Evolutionary conservation across 2,329 filamentous ascomycete species (phyloP).

Genomic region (Phyllosticta ampelicida): DNA sequence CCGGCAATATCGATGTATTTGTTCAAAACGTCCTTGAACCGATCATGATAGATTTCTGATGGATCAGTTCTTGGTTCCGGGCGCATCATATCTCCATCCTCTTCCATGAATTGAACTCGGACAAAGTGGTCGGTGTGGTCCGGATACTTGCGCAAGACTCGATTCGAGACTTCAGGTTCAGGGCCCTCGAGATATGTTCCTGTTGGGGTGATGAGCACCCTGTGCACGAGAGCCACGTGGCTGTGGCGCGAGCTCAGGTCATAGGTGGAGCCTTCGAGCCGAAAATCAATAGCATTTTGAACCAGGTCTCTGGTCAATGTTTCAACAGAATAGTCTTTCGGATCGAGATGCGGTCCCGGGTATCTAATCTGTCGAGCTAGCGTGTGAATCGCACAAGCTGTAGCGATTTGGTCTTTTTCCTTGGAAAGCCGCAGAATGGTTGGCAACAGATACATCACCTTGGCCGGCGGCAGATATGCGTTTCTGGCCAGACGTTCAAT

Average conservation of each 20-base stretch:
- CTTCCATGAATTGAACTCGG: conserved; percentile 63
- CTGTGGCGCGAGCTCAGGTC: conserved; percentile 20
- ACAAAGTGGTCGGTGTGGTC: conserved; percentile 53
- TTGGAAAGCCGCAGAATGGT: conserved; percentile 29
- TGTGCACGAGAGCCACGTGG: conserved; percentile 26
- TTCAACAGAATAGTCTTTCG: conserved; percentile 30
- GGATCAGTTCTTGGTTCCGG: conserved; percentile 44
- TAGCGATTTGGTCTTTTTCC: conserved; percentile 13
- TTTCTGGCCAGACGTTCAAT: conserved; percentile 54
- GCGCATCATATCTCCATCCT: conserved; percentile 54
- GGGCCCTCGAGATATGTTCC: conserved; percentile 35
- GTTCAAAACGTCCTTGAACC: conserved; percentile 51
- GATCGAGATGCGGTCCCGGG: conserved; percentile 41
- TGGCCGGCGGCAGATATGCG: conserved; percentile 34
- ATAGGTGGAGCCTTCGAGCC: conserved; percentile 19
- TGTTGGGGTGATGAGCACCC: conserved; percentile 29
- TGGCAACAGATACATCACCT: conserved; percentile 38
- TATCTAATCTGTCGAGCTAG: conserved; percentile 45
- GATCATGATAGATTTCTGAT: conserved; percentile 41
- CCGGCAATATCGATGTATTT: conserved; percentile 53
- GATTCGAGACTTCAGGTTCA: conserved; percentile 54
- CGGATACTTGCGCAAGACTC: conserved; percentile 57
- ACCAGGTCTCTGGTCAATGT: conserved; percentile 12
- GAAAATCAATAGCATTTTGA: conserved; percentile 24
- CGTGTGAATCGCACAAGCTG: conserved; percentile 40